Evolutionary conservation across 2,329 filamentous ascomycete genomes (phyloP), one percentile per base, ranked within the genome.

Genomic region (Alternaria gansuensis): DNA sequence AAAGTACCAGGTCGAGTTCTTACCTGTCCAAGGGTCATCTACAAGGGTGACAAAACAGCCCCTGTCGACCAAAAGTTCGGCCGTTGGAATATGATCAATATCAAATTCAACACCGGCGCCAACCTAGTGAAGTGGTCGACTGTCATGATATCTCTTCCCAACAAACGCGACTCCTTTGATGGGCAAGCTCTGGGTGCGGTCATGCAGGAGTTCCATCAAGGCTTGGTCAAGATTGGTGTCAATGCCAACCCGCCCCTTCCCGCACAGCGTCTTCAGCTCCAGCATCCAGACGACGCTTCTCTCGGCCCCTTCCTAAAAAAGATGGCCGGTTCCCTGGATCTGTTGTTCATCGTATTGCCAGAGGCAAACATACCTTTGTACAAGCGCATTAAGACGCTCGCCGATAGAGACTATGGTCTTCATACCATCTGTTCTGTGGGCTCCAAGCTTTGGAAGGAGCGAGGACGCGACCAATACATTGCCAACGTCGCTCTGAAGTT

Each of bases 1-100:
- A 89, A 88, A 0, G 89, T 96, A 0, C 81, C 82, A 0, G 92
- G 86, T 2, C 87, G 92, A 5, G 82, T 93, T 36, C 82, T 96
- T 0, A 37, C 66, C 0, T 70, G 84, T 0, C 92, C 92, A 0
- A 69, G 61, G 0, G 78, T 96, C 26, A 75, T 78, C 2, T 96
- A 96, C 68, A 63, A 59, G 9, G 70, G 64, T 4, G 53, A 50
- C 43, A 60, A 56, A 23, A 40, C 65, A 59, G 54, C 83, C 17
- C 24, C 41, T 17, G 24, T 44, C 8, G 67, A 54, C 1, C 75
- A 82, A 0, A 60, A 57, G 1, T 75, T 78, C 21, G 90, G 88
- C 0, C 82, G 82, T 3, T 93, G 90, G 91, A 67, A 71, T 31
- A 70, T 71, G 67, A 59, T 59, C 0, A 58, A 61, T 9, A 63